phyloP scores from a whole-genome alignment of 2,329 filamentous ascomycete species.

The Neurospora crassa region DNA sequence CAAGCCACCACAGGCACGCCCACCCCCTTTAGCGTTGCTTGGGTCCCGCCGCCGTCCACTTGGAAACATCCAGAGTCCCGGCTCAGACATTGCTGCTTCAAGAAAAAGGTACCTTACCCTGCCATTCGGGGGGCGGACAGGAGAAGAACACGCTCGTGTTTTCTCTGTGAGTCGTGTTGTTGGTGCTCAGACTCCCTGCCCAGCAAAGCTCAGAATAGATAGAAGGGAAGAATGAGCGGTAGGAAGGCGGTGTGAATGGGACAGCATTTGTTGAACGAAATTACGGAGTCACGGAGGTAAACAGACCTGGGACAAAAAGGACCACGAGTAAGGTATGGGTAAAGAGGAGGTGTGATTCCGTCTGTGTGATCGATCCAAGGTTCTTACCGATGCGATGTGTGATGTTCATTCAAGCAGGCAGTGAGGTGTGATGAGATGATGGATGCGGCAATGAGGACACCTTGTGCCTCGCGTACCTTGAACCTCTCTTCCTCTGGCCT shows the following conservation, averaged over 20 bases:
- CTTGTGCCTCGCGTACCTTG: background rate
- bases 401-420: background rate
- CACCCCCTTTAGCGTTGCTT: background rate
- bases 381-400: background rate
- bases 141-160: background rate
- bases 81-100: background rate
- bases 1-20: conserved; percentile 14
- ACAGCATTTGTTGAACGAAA: background rate
- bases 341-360: background rate
- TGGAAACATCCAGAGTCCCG: background rate
- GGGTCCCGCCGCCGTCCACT: background rate
- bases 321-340: background rate
- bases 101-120: background rate
- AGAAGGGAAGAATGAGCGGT: background rate
- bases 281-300: background rate
- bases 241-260: background rate
- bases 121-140: background rate
- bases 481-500: background rate
- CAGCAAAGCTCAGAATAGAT: background rate
- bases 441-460: background rate
- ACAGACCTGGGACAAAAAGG: background rate
- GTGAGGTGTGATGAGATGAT: background rate
- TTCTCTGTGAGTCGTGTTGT: background rate
- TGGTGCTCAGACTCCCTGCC: background rate
- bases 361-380: background rate